Evolutionary conservation across 331 rosid species (phyloP).

Genomic region (Quercus phellos): DNA sequence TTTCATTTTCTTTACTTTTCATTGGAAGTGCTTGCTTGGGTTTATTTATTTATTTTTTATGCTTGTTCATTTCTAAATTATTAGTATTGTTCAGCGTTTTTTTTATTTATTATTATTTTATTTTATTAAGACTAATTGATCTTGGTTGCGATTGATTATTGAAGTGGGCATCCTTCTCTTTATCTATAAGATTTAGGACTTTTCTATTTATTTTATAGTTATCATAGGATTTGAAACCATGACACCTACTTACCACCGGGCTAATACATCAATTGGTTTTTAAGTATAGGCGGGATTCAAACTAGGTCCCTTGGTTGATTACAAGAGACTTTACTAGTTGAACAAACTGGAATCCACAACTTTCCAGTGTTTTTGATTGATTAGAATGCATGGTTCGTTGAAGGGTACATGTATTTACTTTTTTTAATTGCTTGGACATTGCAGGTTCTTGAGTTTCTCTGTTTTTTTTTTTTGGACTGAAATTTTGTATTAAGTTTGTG

Average conservation of each 20-base stretch:
- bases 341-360: too few relatives aligned
- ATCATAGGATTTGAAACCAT: too few relatives aligned
- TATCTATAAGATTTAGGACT: background rate
- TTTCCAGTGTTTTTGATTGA: background rate
- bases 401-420: background rate
- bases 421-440: background rate
- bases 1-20: background rate
- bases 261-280: too few relatives aligned
- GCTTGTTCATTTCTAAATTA: background rate
- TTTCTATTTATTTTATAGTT: background rate
- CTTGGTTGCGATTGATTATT: background rate
- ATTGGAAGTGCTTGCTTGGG: background rate
- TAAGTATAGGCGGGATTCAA: too few relatives aligned
- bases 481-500: background rate
- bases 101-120: background rate
- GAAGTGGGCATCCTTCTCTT: background rate
- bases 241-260: too few relatives aligned
- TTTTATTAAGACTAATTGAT: background rate
- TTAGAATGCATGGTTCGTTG: background rate
- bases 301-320: too few relatives aligned
- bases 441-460: background rate
- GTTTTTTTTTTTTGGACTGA: background rate
- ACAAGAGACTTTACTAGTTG: too few relatives aligned
- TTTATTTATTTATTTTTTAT: background rate
- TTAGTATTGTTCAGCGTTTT: background rate